Conservation (phyloP, 2,329 filamentous ascomycete species). For the Claviceps monticola region DNA sequence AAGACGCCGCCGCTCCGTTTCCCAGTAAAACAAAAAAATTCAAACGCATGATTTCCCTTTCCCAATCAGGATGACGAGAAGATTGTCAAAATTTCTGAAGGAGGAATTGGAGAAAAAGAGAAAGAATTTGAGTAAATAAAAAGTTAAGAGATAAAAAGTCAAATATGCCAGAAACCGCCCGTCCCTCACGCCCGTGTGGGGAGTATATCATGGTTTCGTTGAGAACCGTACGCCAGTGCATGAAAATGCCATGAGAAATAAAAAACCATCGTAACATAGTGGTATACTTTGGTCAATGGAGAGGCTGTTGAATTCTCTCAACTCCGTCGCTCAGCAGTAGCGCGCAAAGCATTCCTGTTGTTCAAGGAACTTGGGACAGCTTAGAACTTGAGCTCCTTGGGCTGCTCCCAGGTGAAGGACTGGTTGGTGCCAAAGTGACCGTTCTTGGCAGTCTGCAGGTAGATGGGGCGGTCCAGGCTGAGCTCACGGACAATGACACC, state of each 20-base stretch:
- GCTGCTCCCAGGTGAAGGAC: conserved; percentile 95
- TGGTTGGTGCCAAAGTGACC: conserved; percentile 98
- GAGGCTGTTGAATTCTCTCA: conserved; percentile 28
- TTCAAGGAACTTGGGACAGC: conserved; percentile 8
- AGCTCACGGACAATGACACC: conserved; percentile 98
- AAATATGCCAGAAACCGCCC: conserved; percentile 23
- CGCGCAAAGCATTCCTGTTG: background rate
- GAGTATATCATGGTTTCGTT: conserved; percentile 27
- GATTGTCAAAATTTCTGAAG: conserved; percentile 8
- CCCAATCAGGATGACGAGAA: conserved; percentile 9
- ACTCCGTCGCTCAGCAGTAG: conserved; percentile 2
- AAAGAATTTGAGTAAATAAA: conserved; percentile 5
- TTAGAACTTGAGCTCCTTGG: conserved; percentile 89
- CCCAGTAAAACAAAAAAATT: conserved; percentile 19
- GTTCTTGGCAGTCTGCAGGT: conserved; percentile 98
- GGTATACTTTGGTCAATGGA: conserved; percentile 17
- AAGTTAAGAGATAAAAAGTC: conserved; percentile 7
- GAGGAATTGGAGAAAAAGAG: conserved; percentile 1
- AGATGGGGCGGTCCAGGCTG: conserved; percentile 89
- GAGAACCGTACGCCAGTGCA: conserved; percentile 31
- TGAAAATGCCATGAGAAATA: conserved; percentile 22
- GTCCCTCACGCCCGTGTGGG: conserved; percentile 19
- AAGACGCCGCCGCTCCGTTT: conserved; percentile 27
- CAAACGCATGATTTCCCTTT: background rate
- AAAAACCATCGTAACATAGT: conserved; percentile 21